Percentiles rank a stretch among this genome's conserved stretches.
phyloP scores from a whole-genome alignment of 1,284 basidiomycete species.

The Chondrostereum purpureum region DNA sequence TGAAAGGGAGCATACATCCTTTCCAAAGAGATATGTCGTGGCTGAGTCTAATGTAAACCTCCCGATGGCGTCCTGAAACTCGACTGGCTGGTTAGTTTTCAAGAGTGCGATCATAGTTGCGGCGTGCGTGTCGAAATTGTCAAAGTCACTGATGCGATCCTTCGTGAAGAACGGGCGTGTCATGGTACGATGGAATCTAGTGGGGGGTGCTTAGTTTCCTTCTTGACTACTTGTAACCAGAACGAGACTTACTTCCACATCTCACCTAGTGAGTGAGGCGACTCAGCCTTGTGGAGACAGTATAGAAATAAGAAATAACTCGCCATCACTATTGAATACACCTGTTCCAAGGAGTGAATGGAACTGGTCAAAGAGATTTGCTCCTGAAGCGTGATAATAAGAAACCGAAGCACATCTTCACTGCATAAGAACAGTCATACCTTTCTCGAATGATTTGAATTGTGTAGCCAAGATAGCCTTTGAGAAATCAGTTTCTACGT shows the following conservation, averaged over 20 bases:
- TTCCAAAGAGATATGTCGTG: conserved; percentile 16
- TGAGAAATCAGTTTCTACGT: too few species aligned
- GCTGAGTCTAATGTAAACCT: conserved; percentile 22
- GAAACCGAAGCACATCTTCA: background rate
- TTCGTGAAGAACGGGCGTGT: conserved; percentile 32
- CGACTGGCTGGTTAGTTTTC: conserved; percentile 10
- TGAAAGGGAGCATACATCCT: conserved; percentile 7
- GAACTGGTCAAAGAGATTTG: conserved; percentile 23
- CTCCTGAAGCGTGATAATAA: conserved; percentile 13
- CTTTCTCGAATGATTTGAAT: background rate
- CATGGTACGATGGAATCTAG: conserved; percentile 31
- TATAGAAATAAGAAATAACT: conserved; percentile 28
- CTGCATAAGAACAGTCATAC: background rate
- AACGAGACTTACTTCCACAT: conserved; percentile 13
- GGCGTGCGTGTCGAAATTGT: conserved; percentile 24
- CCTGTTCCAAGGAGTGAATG: conserved; percentile 39
- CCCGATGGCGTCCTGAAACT: conserved; percentile 12
- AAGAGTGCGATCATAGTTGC: conserved; percentile 11
- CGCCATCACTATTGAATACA: conserved; percentile 35
- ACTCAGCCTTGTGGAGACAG: background rate
- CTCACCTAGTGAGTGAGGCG: conserved; percentile 9
- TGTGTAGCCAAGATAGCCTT: conserved; percentile 1
- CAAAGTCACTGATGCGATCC: conserved; percentile 31
- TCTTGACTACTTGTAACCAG: background rate
- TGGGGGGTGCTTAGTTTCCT: background rate